These are phyloP conservation scores for Ceratobasidium sp. DNA, from an alignment of 1,284 basidiomycete species.

Conservation along the genomic window DNA sequence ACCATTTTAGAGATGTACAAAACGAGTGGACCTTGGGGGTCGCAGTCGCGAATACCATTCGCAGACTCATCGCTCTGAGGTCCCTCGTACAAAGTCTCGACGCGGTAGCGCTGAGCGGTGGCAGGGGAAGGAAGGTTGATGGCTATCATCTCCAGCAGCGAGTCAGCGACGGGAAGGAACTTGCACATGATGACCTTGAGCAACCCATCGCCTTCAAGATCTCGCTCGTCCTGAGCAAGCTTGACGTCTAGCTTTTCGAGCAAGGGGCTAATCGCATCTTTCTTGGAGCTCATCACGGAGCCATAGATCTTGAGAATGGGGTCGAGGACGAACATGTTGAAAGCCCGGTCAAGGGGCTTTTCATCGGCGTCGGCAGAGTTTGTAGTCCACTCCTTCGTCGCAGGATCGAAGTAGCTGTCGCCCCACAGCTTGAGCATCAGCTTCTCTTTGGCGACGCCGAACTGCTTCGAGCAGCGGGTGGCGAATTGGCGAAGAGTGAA, in stretches of 20 bases:
- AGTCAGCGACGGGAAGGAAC: conserved; percentile 93
- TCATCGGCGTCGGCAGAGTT: conserved; percentile 87
- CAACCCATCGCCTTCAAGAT: conserved; percentile 97
- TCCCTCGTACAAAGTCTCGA: too few relatives aligned
- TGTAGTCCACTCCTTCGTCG: conserved; percentile 88
- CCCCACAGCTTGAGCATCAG: conserved; percentile 95
- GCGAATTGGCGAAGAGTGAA: conserved; percentile 97
- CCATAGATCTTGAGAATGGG: conserved; percentile 99
- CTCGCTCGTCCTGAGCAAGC: conserved; percentile 94
- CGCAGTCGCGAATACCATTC: conserved; percentile 72
- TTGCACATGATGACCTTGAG: conserved; percentile 94
- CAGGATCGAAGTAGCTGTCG: conserved; percentile 91
- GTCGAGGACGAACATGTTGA: conserved; percentile 97
- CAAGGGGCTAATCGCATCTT: conserved; percentile 84
- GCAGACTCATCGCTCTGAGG: too few relatives aligned
- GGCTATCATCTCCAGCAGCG: conserved; percentile 93
- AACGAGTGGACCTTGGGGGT: conserved; percentile 82
- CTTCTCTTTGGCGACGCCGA: conserved; percentile 68
- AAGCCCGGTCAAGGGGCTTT: conserved; percentile 72
- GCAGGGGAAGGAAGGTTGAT: conserved; percentile 89
- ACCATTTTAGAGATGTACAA: conserved; percentile 95
- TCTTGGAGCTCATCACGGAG: conserved; percentile 93
- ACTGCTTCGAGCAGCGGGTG: conserved; percentile 89
- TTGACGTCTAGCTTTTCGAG: conserved; percentile 86
- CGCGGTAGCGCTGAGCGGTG: too few relatives aligned